Conservation (phyloP, 257 asterid genomes). For the Solanum appendiculatum region DNA sequence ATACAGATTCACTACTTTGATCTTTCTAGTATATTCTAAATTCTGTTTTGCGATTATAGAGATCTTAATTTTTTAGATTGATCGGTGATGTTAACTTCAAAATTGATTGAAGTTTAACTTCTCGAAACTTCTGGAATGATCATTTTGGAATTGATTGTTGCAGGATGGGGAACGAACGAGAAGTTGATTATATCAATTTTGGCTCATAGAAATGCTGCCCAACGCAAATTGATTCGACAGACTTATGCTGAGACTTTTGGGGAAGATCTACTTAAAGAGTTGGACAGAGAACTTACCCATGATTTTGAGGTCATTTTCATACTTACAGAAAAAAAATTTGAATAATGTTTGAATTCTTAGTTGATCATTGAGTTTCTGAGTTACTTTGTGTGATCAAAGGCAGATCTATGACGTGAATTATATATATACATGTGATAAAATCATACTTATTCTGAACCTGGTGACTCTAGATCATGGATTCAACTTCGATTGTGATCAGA, state of each 20-base stretch:
- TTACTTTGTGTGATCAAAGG: neutral
- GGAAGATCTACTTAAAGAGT: constrained; percentile 73
- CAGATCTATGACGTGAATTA: neutral
- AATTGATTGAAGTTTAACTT: neutral
- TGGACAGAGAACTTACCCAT: constrained; percentile 66
- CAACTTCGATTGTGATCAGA: neutral
- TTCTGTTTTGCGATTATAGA: neutral
- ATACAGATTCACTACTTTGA: neutral
- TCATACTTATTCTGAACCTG: neutral
- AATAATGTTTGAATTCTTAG: neutral
- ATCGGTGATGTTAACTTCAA: neutral
- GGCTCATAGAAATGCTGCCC: constrained; percentile 77
- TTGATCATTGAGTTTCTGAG: neutral
- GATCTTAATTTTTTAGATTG: neutral
- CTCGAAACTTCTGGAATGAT: neutral
- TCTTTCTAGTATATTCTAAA: neutral
- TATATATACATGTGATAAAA: neutral
- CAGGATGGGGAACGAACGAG: constrained; percentile 99
- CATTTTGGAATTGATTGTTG: neutral
- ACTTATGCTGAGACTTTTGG: constrained; percentile 63
- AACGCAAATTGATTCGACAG: constrained; percentile 52
- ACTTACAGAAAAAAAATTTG: neutral
- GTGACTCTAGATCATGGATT: neutral
- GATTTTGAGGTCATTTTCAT: constrained; percentile 65
- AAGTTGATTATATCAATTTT: constrained; percentile 76